Base-by-base conservation (phyloP, 2,329 filamentous ascomycete species). In the Sphaerulina populicola region DNA sequence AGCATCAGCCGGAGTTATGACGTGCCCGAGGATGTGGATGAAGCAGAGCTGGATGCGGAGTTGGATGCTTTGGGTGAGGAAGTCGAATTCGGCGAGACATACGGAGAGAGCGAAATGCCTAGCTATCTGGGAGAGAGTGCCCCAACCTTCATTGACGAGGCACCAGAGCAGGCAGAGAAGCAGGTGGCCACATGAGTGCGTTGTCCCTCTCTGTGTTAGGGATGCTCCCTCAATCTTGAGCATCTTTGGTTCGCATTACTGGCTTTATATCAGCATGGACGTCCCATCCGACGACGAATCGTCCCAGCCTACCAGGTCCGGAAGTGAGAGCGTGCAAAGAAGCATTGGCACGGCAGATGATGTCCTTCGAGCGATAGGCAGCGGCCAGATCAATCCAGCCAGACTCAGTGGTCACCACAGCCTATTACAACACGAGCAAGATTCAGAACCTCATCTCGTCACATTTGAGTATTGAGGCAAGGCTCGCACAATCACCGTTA, bases 41-140 rank as follows among this genome's bases (percentile, higher is more conserved):
- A 98, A 79, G 82, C 86, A 1, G 93, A 98, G 74, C 72, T 98
- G 55, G 93, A 98, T 73, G 93, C 93, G 3, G 93, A 98, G 76
- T 72, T 98, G 46, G 93, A 98, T 74, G 90, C 93, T 6, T 71
- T 98, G 33, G 91, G 91, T 1, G 85, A 95, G 63, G 93, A 98
- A 72, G 85, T 88, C n/a, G 87, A 96, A 72, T 77, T 94, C 61
- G 90, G 94, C 66, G 73, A 86, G 58, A 79, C 76, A 9, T 67
- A 71, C 30, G 75, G 76, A 29, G 81, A 79, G 43, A 76, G 75
- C 33, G 64, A 60, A 47, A 69, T 94, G 60, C 93, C 93, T 0
- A 83, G 84, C 45, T 98, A 94, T 70, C 75, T 98, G 76, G 80
- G 88, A 66, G 93, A 97, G 62, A 62, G 56, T 29, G 81, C 88